Conservation (phyloP, 192 early-diverging fungal species). For the Coemansia sp. region DNA sequence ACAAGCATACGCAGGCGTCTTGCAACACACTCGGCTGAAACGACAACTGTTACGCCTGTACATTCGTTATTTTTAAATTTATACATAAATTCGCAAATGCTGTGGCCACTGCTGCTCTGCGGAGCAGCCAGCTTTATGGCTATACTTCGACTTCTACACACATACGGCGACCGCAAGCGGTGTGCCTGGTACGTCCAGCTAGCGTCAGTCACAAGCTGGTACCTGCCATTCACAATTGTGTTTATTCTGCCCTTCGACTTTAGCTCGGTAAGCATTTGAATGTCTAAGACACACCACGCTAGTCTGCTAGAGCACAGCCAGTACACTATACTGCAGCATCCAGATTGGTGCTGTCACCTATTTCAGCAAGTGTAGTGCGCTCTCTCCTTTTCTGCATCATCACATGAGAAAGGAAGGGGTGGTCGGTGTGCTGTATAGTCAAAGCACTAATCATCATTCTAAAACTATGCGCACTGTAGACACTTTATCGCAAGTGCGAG, state of each 20-base stretch:
- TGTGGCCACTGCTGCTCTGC: constrained; percentile 52
- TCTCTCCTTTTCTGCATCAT: background rate
- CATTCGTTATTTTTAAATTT: background rate
- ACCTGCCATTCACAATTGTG: constrained; percentile 88
- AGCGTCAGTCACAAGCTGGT: constrained; percentile 75
- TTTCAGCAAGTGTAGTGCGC: background rate
- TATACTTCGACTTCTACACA: constrained; percentile 60
- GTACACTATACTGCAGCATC: constrained; percentile 18
- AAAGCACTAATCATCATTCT: background rate
- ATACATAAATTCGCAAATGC: constrained; percentile 12
- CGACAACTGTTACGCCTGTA: background rate
- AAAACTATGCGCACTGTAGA: constrained; percentile 46
- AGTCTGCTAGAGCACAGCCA: too few species aligned
- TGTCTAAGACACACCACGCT: background rate
- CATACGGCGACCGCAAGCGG: constrained; percentile 72
- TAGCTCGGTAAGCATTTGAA: constrained; percentile 56
- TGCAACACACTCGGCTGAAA: constrained; percentile 3
- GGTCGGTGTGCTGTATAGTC: background rate
- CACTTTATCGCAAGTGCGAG: constrained; percentile 64
- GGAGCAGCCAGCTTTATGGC: constrained; percentile 55
- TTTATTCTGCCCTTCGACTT: constrained; percentile 89
- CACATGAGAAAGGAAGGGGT: background rate
- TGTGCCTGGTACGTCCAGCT: constrained; percentile 85
- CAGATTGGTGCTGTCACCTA: background rate
- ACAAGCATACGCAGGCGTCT: constrained; percentile 6